Evolutionary conservation across 768 basidiomycete genomes (phyloP), one percentile per base, ranked within the genome.

Genomic region (Sporobolomyces phaffii): DNA sequence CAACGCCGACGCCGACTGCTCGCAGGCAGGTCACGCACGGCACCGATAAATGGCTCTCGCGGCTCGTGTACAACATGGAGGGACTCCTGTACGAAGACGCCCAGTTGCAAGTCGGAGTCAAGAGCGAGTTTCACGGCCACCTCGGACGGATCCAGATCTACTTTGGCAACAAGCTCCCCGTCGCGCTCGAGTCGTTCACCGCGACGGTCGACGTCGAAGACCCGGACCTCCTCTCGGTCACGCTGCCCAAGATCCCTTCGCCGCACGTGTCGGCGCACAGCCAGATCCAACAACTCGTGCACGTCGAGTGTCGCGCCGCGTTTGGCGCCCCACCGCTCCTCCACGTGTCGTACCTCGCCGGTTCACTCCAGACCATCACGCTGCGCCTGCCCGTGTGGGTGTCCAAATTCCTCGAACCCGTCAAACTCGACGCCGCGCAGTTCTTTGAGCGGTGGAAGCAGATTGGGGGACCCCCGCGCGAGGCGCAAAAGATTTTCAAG

Each of bases 401-500:
- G 62, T 87, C 87, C 44, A 91, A 94, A 78, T 99, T 99, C 78
- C 83, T 98, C 62, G 94, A 96, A 75, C 89, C 90, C 29, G 93
- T 97, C 70, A 87, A 86, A 74, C 83, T 99, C 38, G 85, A 84
- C 15, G 81, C 84, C 67, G 79, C 83, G 1, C 90, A 96, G 72
- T 99, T 98, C 82, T 99, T 98, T 78, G 93, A 97, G 77, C 82
- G 96, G 57, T 99, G 96, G 96, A 93, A 91, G 78, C 79, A 96
- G 73, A 98, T 98, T 57, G 96, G 96, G 10, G 96, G 96, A 1
- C 82, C 91, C 17, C 96, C 96, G 33, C 84, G 93, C 54, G 96
- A 99, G 80, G 85, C 88, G 31, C 96, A 99, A 77, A 77, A 79
- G 51, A 82, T 99, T 60, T 96, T 96, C 78, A 86, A 91, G 0